Evolutionary conservation across 2,329 filamentous ascomycete genomes (phyloP), one percentile per base, ranked within the genome.

Genomic region (Sclerotinia nivalis): DNA sequence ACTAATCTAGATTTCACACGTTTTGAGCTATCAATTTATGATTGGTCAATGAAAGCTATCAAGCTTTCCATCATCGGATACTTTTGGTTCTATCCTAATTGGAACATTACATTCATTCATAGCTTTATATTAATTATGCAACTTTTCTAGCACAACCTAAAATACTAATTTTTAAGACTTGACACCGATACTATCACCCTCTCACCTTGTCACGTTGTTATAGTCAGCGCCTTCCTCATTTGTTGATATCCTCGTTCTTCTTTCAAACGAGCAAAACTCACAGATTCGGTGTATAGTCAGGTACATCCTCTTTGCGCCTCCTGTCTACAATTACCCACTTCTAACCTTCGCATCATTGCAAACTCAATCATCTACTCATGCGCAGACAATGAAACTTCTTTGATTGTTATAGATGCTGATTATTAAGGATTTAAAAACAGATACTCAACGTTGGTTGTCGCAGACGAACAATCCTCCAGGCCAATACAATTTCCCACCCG

Each of bases 401-500:
- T 9, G 10, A 25, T 52, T 2, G 2, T 50, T 54, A 54, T 68
- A 60, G 69, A 76, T 77, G 74, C 73, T 76, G 73, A 76, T 77
- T 66, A 68, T 77, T 54, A 54, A 75, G 68, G 75, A 77, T 67
- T 73, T 77, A 65, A 73, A 68, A n/a, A 72, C 70, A 47, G 71
- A 71, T 28, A 66, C 70, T 45, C 59, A 52, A 56, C 59, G 58
- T 54, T 75, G 73, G 73, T 58, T 74, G 55, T 65, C 66, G 4
- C 69, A 72, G 28, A 71, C 58, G n/a, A 47, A 58, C 61, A 66
- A 70, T 18, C 28, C 67, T 13, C 71, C 61, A 22, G 68, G 71
- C 18, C 71, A 69, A 43, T 74, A 76, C 66, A 72, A 72, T 22
- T 74, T 76, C 66, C 45, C 60, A 40, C 86, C 85, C 58, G 86